Percentiles rank a stretch among this genome's conserved stretches.
Conservation (phyloP, 2,329 filamentous ascomycete species). For the Whalleya microplaca region DNA sequence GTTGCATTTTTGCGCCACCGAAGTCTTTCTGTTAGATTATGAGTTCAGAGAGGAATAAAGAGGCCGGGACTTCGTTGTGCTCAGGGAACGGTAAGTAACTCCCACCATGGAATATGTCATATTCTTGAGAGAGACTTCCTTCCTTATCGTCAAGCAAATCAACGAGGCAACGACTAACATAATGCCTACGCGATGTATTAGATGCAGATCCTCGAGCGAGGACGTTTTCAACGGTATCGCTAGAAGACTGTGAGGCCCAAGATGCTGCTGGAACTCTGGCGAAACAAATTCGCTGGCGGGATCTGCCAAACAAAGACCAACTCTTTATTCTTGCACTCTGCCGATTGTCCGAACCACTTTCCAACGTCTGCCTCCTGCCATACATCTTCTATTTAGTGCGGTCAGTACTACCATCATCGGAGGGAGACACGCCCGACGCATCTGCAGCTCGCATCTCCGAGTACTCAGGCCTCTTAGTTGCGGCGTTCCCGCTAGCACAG, state of each 20-base stretch:
- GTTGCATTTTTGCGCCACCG: no score
- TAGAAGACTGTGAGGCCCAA: slow-evolving; percentile 7
- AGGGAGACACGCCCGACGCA: slow-evolving; percentile 36
- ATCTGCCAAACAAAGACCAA: slow-evolving; percentile 44
- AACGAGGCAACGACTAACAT: neutral
- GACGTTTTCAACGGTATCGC: neutral
- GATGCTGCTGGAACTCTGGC: neutral
- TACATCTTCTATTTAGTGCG: slow-evolving; percentile 77
- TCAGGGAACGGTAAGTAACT: slow-evolving; percentile 17
- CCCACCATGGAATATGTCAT: no score
- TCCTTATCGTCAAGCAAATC: neutral
- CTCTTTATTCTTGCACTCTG: slow-evolving; percentile 41
- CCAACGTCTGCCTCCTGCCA: slow-evolving; percentile 66
- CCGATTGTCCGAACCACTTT: slow-evolving; percentile 63
- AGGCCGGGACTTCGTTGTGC: slow-evolving; percentile 2
- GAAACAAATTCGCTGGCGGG: slow-evolving; percentile 34
- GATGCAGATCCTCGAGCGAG: slow-evolving; percentile 8
- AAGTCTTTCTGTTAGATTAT: neutral
- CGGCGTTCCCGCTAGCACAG: slow-evolving; percentile 70
- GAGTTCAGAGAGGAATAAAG: slow-evolving; percentile 10
- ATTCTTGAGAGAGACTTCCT: neutral
- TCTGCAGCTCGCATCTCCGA: slow-evolving; percentile 62
- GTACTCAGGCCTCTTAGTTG: slow-evolving; percentile 71
- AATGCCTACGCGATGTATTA: slow-evolving; percentile 1
- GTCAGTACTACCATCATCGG: slow-evolving; percentile 53